phyloP scores from a whole-genome alignment of 192 early-diverging fungal genomes.

The Entrophospora sp. region DNA sequence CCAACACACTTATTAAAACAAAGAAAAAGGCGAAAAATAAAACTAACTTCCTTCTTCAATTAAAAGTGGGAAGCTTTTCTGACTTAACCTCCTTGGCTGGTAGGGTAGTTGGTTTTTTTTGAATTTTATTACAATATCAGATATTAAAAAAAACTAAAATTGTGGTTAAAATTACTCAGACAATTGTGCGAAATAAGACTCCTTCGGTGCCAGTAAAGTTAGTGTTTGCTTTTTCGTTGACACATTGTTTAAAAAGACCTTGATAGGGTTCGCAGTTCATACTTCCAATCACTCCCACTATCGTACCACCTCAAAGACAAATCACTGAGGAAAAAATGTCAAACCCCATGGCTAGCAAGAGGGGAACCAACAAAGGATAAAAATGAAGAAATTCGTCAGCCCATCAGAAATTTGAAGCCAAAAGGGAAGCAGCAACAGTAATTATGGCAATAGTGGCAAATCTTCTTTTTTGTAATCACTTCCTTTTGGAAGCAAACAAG shows the following conservation, averaged over 20 bases:
- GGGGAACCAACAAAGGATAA: background rate
- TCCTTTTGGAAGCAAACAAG: background rate
- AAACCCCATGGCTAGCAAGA: background rate
- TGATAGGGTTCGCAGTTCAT: background rate
- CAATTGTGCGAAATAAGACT: background rate
- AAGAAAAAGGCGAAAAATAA: background rate
- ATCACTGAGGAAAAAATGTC: background rate
- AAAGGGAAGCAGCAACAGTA: background rate
- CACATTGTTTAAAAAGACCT: background rate
- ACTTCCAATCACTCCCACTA: background rate
- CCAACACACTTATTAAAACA: background rate
- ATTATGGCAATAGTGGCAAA: background rate
- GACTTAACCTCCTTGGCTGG: background rate
- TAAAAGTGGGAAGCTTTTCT: background rate
- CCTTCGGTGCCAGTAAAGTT: background rate
- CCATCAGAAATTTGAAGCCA: background rate
- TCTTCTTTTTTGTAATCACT: constrained; percentile 10
- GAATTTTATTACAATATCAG: background rate
- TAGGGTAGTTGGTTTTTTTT: background rate
- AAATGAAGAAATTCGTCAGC: background rate
- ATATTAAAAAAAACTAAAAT: background rate
- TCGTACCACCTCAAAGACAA: background rate
- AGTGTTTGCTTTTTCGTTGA: background rate
- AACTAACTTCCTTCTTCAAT: background rate
- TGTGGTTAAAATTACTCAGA: background rate